Evolutionary conservation across 2,329 filamentous ascomycete species (phyloP).

Genomic region (Shiraia sp.): DNA sequence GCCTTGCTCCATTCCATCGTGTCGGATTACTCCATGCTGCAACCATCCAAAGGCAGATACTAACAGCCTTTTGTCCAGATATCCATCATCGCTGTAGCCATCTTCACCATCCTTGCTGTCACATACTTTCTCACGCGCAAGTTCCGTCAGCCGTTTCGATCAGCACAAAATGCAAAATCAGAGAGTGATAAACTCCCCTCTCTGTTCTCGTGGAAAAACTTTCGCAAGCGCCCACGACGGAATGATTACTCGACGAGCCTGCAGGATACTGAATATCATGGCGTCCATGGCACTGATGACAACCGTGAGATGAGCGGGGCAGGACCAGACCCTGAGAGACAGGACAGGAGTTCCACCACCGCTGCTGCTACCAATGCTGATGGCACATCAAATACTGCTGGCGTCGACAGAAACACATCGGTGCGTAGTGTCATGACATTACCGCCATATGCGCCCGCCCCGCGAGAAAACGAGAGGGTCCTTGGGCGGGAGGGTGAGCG

Average conservation of each 20-base stretch:
- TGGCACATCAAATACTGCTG: conserved; percentile 37
- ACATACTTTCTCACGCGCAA: conserved; percentile 35
- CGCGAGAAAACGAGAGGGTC: conserved; percentile 77
- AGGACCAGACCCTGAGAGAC: conserved; percentile 29
- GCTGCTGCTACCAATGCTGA: conserved; percentile 9
- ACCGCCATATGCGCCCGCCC: conserved; percentile 76
- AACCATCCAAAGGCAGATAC: not conserved
- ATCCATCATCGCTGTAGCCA: conserved; percentile 28
- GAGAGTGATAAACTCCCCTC: conserved; percentile 34
- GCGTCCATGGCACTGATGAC: conserved; percentile 18
- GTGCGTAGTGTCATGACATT: conserved; percentile 93
- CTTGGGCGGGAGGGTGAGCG: conserved; percentile 89
- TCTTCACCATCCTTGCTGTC: conserved; percentile 38
- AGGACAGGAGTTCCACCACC: conserved; percentile 34
- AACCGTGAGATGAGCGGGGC: conserved; percentile 38
- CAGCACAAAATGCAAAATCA: conserved; percentile 12
- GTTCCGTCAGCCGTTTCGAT: conserved; percentile 21
- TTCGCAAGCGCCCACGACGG: conserved; percentile 29
- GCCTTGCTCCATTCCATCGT: not conserved
- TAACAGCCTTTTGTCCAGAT: conserved; percentile 27
- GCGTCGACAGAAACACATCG: conserved; percentile 80
- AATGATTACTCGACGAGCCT: conserved; percentile 40
- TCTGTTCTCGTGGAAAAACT: conserved; percentile 35
- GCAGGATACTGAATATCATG: conserved; percentile 37
- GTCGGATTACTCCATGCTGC: not conserved